Base-by-base conservation (phyloP, 2,329 filamentous ascomycete species). In the Phialemonium atrogriseum region DNA sequence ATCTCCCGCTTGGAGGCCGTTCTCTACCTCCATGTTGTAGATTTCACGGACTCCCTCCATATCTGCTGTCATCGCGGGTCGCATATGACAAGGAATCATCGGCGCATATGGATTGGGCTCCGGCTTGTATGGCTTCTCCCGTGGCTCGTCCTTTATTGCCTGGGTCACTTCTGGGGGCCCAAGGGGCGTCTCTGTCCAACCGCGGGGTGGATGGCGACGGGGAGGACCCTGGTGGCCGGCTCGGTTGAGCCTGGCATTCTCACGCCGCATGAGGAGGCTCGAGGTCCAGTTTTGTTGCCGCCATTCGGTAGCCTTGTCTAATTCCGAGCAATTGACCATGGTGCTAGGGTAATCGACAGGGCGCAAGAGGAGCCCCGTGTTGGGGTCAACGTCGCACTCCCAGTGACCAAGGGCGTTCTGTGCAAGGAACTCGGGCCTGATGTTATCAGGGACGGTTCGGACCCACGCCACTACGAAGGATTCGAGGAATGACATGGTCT, bases 11-110 rank as follows among this genome's bases (percentile, higher is more conserved):
- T 50, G 54, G 16, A 58, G 42, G 1, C 52, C 43, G 1, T 47
- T 33, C 3, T 24, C 10, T 7, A 56, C 48, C 30, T 71, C 68
- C 4, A 45, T 27, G 24, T 70, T 69, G 43, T 71, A 62, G 5
- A 72, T 64, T 0, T 40, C 35, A 0, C 51, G 47, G n/a, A 71
- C 59, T 1, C 41, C 48, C 0, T 35, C 32, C 27, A 68, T 55
- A 32, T 73, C 67, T 0, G 32, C 17, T 1, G 41, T 30, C 2
- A 27, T 38, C 1, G 54, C 66, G 0, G 66, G 67, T 0, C 68
- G 62, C 13, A 73, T 36, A 24, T 58, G 49, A 25, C 59, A 66
- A 7, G 27, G 51, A 37, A 34, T 36, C 19, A 33, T 38, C 28
- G 47, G 49, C 2, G 42, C 33, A 25, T 36, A 46, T 7, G 25